Evolutionary conservation across 345 rosid genomes (phyloP), one percentile per base, ranked within the genome.

Genomic region (Sapria himalayana): DNA sequence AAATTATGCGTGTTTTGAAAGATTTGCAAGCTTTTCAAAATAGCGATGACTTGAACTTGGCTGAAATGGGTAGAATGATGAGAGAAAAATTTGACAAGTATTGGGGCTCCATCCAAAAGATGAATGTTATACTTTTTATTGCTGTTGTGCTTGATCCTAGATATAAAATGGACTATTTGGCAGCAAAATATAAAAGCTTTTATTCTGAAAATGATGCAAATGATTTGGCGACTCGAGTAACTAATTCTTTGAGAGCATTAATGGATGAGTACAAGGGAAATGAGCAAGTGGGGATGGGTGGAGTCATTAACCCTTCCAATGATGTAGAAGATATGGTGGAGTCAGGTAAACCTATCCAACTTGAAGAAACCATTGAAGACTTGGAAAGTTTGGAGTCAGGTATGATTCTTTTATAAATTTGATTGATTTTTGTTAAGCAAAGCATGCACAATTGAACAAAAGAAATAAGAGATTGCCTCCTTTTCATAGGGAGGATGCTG

Each of bases 171-270:
- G 81, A 81, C 66, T 41, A 81, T 64, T 94, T 86, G 48, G 97
- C n/a, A n/a, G n/a, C n/a, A n/a, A n/a, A n/a, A n/a, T n/a, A n/a
- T n/a, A n/a, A 86, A 57, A 81, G 81, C 56, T 86, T 76, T 53
- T 86, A 78, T 59, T 76, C 85, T 18, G 85, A 86, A 64, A 86
- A 81, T 37, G 81, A 86, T 54, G 97, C 94, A 16, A 86, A 89
- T 49, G 76, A 85, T n/a, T 81, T 92, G 46, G 62, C 72, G 44
- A 92, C 81, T 39, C 65, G 74, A 25, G 73, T 78, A 86, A 86
- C 58, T 89, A 76, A 60, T 78, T 82, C 35, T 69, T 75, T 2
- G 81, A 76, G 50, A 81, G 94, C 50, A 48, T 81, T 41, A 78
- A 62, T 52, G 89, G 81, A 63, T 37, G 51, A 48, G 46, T 81